Conservation (phyloP, 129 eudicot species). For the Kitagawia praeruptora region DNA sequence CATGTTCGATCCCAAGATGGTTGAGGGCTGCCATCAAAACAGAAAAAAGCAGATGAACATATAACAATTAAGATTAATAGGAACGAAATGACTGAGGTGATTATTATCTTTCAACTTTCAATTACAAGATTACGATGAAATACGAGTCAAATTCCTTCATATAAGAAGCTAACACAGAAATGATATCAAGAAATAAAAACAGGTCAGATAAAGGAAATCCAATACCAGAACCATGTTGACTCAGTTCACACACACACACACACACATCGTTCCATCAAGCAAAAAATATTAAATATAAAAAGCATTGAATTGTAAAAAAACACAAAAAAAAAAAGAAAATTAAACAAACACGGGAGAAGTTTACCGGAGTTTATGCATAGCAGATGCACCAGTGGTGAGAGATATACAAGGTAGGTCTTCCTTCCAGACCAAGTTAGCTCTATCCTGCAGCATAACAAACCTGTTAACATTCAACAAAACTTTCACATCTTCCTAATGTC, state of each 20-base stretch:
- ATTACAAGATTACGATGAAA: neutral
- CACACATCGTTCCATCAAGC: neutral
- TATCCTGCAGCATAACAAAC: conserved; percentile 42
- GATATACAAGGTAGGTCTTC: conserved; percentile 70
- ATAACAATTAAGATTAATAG: neutral
- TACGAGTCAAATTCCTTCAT: neutral
- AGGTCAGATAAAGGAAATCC: neutral
- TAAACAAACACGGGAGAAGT: neutral
- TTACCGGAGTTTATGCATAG: conserved; percentile 90
- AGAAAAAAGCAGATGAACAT: neutral
- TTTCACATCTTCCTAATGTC: neutral
- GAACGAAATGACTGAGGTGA: neutral
- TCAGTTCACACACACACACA: neutral
- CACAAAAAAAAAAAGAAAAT: neutral
- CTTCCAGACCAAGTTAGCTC: conserved; percentile 64
- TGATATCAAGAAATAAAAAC: neutral
- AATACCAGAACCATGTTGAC: neutral
- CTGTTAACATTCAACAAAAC: neutral
- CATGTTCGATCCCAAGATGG: conserved; percentile 99
- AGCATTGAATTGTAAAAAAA: neutral
- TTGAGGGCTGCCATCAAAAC: conserved; percentile 59
- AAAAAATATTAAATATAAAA: neutral
- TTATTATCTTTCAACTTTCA: neutral
- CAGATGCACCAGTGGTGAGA: conserved; percentile 74
- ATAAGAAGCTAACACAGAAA: neutral